phyloP scores from a whole-genome alignment of 306 rosid genomes.

The barrel medic (Medicago truncatula) region DNA sequence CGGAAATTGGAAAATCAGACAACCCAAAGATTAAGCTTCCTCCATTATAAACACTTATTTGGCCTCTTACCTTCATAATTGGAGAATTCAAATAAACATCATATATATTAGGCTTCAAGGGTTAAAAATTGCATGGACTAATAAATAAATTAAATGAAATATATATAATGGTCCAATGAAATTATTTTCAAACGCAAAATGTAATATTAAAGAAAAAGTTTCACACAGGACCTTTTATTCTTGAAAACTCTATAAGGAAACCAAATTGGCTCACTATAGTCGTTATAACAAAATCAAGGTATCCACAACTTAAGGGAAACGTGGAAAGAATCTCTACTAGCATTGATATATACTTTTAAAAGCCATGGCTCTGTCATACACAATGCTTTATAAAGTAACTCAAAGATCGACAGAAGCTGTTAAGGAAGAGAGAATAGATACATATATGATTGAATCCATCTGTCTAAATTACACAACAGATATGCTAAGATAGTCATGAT shows the following conservation, averaged over 20 bases:
- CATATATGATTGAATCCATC: not conserved
- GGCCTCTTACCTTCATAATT: constrained; percentile 90
- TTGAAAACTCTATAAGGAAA: constrained; percentile 18
- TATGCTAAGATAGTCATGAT: not conserved
- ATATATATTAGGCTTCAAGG: constrained; percentile 38
- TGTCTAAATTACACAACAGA: not conserved
- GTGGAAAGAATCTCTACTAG: constrained; percentile 10
- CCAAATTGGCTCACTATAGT: constrained; percentile 23
- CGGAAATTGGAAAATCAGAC: constrained; percentile 89
- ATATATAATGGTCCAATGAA: constrained; percentile 23
- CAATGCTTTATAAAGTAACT: not conserved
- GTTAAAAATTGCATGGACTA: constrained; percentile 20
- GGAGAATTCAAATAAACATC: constrained; percentile 40
- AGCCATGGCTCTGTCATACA: constrained; percentile 22
- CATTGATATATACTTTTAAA: constrained; percentile 23
- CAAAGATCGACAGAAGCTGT: not conserved
- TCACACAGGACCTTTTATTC: constrained; percentile 9
- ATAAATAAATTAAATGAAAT: constrained; percentile 24
- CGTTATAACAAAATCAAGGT: not conserved
- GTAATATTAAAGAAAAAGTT: constrained; percentile 17
- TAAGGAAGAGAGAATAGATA: not conserved
- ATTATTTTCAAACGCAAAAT: constrained; percentile 33
- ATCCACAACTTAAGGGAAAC: constrained; percentile 31
- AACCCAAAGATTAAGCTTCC: constrained; percentile 94
- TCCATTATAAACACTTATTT: constrained; percentile 83